phyloP scores from a whole-genome alignment of 305 asterid genomes.

The Monarda citriodora region DNA sequence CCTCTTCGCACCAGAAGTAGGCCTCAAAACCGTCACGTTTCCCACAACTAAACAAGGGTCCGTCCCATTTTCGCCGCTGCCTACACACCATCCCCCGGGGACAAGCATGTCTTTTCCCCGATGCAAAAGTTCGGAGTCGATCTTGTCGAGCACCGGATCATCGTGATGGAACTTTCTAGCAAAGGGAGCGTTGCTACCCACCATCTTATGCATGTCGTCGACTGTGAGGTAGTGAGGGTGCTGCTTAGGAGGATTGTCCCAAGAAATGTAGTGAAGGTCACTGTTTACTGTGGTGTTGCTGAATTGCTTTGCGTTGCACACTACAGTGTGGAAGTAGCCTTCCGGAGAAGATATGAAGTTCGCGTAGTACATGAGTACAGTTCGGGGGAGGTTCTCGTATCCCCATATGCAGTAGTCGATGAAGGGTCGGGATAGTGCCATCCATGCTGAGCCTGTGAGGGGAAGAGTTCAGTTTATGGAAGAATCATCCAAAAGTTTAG shows the following conservation, averaged over 20 bases:
- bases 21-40: constrained; percentile 58
- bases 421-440: constrained; percentile 93
- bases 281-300: constrained; percentile 88
- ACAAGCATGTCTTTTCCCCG: constrained; percentile 72
- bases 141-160: constrained; percentile 79
- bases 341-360: constrained; percentile 98
- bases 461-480: constrained; percentile 19
- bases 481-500: background rate
- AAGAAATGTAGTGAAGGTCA: constrained; percentile 97
- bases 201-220: constrained; percentile 86
- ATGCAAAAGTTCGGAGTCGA: constrained; percentile 73
- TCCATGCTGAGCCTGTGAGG: constrained; percentile 96
- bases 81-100: constrained; percentile 98
- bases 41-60: constrained; percentile 89
- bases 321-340: constrained; percentile 96
- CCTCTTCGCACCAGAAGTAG: constrained; percentile 85
- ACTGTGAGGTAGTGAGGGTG: constrained; percentile 88
- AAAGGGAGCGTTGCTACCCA: constrained; percentile 93
- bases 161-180: constrained; percentile 90
- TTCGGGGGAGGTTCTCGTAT: constrained; percentile 97
- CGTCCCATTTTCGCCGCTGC: constrained; percentile 68
- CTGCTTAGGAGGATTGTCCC: constrained; percentile 99
- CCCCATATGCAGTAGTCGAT: constrained; percentile 98
- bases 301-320: constrained; percentile 87
- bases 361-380: constrained; percentile 96